phyloP scores from a whole-genome alignment of 1,139 yeast species.

The Groenewaldozyma auringiensis region DNA sequence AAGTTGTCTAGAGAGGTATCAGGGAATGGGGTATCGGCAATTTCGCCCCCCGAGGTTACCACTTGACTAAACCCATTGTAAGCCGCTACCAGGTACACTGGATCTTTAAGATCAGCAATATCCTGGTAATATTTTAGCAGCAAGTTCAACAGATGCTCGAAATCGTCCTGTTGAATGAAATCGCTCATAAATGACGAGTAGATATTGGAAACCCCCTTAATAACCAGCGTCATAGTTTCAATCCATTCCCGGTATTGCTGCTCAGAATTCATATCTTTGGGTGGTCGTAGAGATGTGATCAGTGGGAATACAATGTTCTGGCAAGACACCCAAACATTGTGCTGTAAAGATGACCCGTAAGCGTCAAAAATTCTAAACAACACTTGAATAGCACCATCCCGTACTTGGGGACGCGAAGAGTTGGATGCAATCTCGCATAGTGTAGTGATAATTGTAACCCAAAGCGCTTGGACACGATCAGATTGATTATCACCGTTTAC shows the following conservation, averaged over 20 bases:
- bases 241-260: slow-evolving; percentile 31
- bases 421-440: slow-evolving; percentile 50
- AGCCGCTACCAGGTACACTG: slow-evolving; percentile 44
- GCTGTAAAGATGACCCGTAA: slow-evolving; percentile 51
- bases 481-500: slow-evolving; percentile 5
- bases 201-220: slow-evolving; percentile 52
- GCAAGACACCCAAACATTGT: slow-evolving; percentile 32
- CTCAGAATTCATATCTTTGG: slow-evolving; percentile 7
- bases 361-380: slow-evolving; percentile 78
- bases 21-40: slow-evolving; percentile 27
- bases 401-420: slow-evolving; percentile 67
- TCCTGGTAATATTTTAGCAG: slow-evolving; percentile 43
- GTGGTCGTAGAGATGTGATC: slow-evolving; percentile 27
- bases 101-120: slow-evolving; percentile 37
- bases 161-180: slow-evolving; percentile 24
- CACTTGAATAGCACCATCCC: slow-evolving; percentile 85
- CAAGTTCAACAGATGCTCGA: slow-evolving; percentile 41
- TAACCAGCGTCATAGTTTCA: slow-evolving; percentile 49
- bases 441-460: slow-evolving; percentile 57
- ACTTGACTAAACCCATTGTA: slow-evolving; percentile 43
- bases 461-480: slow-evolving; percentile 34
- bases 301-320: slow-evolving; percentile 31
- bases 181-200: slow-evolving; percentile 40
- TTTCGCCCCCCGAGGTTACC: slow-evolving; percentile 20
- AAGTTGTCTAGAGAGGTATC: slow-evolving; percentile 36